A percentile compares a stretch with the other conserved stretches of the same genome.
Conservation (phyloP, 129 eudicot species). For the Lactuca saligna region DNA sequence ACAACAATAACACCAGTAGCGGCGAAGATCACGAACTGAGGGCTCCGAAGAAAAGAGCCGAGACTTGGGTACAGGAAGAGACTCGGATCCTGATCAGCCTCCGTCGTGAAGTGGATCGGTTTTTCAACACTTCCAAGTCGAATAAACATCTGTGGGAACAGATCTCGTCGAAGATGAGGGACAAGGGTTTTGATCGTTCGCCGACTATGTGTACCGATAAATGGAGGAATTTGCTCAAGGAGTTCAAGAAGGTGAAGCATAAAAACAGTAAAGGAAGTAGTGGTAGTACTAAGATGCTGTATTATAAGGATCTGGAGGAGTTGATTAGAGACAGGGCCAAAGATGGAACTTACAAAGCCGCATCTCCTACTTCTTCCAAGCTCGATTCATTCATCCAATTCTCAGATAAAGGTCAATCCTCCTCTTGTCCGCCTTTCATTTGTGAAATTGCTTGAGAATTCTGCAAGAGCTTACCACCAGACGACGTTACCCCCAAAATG, state of each 20-base stretch:
- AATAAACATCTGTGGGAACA: conserved; percentile 53
- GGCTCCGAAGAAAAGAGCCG: conserved; percentile 54
- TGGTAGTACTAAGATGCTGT: conserved; percentile 39
- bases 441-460: neutral
- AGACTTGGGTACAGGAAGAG: conserved; percentile 51
- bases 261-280: conserved; percentile 28
- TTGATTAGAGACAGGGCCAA: conserved; percentile 45
- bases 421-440: neutral
- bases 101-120: conserved; percentile 44
- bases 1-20: conserved; percentile 32
- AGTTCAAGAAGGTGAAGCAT: conserved; percentile 48
- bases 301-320: conserved; percentile 49
- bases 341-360: conserved; percentile 30
- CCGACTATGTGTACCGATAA: conserved; percentile 56
- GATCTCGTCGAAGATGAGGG: conserved; percentile 52
- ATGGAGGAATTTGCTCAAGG: conserved; percentile 53
- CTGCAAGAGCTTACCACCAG: neutral
- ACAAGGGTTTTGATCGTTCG: conserved; percentile 49
- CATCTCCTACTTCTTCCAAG: conserved; percentile 37
- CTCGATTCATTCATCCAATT: conserved; percentile 42
- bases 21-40: conserved; percentile 41
- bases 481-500: neutral
- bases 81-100: conserved; percentile 41
- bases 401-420: conserved; percentile 42
- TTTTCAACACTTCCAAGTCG: conserved; percentile 48